Evolutionary conservation across 2,329 filamentous ascomycete species (phyloP).

Genomic region (Botrytis pseudocinerea): DNA sequence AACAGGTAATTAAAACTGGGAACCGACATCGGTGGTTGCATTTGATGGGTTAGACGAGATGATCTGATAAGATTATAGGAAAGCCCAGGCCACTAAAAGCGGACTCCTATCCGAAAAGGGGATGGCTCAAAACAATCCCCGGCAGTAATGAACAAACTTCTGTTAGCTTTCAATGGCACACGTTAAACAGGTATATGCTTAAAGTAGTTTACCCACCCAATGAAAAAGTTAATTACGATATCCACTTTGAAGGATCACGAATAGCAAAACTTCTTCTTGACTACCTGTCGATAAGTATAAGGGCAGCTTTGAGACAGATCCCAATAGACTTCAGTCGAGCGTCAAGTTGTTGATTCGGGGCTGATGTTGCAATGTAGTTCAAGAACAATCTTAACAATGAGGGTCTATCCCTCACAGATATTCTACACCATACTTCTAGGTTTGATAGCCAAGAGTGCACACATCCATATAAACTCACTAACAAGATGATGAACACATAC

Average conservation of each 20-base stretch:
- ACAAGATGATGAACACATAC: background rate
- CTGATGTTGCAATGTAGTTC: background rate
- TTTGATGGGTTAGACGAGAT: background rate
- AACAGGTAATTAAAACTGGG: background rate
- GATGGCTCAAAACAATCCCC: background rate
- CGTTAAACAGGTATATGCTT: background rate
- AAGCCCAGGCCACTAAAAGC: background rate
- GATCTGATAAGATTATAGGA: conserved; percentile 1
- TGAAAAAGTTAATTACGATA: background rate
- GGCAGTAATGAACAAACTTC: background rate
- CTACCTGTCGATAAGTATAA: background rate
- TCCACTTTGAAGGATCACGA: background rate
- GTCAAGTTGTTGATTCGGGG: background rate
- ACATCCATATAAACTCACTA: background rate
- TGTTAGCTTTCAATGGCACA: background rate
- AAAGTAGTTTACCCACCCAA: background rate
- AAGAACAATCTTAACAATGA: background rate
- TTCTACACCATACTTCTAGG: too few species aligned
- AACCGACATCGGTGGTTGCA: background rate
- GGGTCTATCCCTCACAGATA: too few species aligned
- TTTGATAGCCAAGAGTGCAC: background rate
- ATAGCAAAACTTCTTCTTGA: background rate
- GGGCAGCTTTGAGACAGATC: too few species aligned
- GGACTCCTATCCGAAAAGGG: background rate
- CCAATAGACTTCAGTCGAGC: background rate